Evolutionary conservation across 2,329 filamentous ascomycete species (phyloP), one percentile per base, ranked within the genome.

Genomic region (Xylariaceae sp.): DNA sequence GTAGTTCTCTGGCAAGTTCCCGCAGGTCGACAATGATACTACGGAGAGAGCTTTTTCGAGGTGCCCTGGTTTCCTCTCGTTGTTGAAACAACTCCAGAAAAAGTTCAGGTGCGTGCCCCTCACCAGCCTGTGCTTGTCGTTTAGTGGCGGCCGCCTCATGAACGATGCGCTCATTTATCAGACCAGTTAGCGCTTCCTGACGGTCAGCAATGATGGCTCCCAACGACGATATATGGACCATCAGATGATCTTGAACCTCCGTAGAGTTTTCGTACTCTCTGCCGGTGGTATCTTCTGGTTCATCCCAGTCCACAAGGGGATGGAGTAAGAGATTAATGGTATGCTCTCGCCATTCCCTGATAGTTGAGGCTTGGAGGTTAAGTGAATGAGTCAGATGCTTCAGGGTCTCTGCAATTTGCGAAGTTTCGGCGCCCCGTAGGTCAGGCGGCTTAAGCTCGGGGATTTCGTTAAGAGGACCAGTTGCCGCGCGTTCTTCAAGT

Each of bases 201-300:
- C 92, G 84, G 70, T 97, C 91, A 5, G 89, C 86, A 54, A 94
- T 80, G 47, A 87, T 78, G 0, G 87, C 83, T 56, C 89, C 81
- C 31, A 96, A 75, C 6, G 83, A 85, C 67, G 91, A 85, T 55
- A 95, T 87, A 65, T 95, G 95, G 5, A 88, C 88, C 71, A 92
- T 89, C 42, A 96, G 81, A 67, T 95, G 85, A 58, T 96, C 92
- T 71, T 97, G 92, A 45, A 86, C 80, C 68, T 89, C 89, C 0
- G 91, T 89, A 0, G 92, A 95, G 34, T 88, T 83, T 62, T 90
- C 88, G 59, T 96, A 94, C 68, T 97, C 94, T 56, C 96, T 87
- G 29, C 94, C 94, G 8, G 90, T 92, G 2, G 84, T 80, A 55
- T 95, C 89, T 7, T 80, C 72, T 12, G 75, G 75, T 1, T 84